These are phyloP conservation scores for Claviceps maximensis DNA, from an alignment of 2,329 filamentous ascomycete genomes.

Conservation along the genomic window DNA sequence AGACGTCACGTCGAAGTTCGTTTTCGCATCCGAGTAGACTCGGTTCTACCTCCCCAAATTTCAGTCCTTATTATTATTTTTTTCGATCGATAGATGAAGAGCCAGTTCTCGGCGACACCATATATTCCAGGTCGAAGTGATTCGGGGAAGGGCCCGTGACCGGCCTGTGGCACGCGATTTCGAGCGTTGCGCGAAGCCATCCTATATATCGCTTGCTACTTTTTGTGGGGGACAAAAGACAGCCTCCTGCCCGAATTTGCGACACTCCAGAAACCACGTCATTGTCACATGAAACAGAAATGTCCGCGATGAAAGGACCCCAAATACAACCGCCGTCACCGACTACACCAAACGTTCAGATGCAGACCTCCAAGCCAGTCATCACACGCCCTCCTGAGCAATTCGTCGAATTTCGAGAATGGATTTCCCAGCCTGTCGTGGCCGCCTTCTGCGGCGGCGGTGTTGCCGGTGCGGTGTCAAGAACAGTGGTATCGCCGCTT, in stretches of 20 bases:
- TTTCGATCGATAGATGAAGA: conserved; percentile 9
- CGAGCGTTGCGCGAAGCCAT: background rate
- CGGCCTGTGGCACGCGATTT: conserved; percentile 8
- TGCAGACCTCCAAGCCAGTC: conserved; percentile 16
- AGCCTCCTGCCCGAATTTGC: background rate
- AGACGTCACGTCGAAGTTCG: background rate
- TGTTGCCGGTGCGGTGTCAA: conserved; percentile 88
- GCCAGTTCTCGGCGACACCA: conserved; percentile 7
- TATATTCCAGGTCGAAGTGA: conserved; percentile 9
- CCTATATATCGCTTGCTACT: too few relatives aligned
- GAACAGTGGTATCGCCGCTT: conserved; percentile 90
- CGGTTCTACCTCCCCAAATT: background rate
- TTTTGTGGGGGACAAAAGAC: background rate
- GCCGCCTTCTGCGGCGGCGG: conserved; percentile 92
- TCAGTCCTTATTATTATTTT: background rate
- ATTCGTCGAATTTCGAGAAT: conserved; percentile 27
- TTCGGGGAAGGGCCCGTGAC: conserved; percentile 8
- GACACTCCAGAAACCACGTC: too few relatives aligned
- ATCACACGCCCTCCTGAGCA: conserved; percentile 11
- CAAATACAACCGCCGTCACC: conserved; percentile 7
- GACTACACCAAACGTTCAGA: conserved; percentile 3
- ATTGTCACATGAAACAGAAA: conserved; percentile 9
- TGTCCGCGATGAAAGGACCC: conserved; percentile 19
- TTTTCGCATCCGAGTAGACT: background rate
- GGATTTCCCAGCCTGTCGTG: conserved; percentile 67